Conservation (phyloP, 305 asterid genomes). For the Solanum hybrid region DNA sequence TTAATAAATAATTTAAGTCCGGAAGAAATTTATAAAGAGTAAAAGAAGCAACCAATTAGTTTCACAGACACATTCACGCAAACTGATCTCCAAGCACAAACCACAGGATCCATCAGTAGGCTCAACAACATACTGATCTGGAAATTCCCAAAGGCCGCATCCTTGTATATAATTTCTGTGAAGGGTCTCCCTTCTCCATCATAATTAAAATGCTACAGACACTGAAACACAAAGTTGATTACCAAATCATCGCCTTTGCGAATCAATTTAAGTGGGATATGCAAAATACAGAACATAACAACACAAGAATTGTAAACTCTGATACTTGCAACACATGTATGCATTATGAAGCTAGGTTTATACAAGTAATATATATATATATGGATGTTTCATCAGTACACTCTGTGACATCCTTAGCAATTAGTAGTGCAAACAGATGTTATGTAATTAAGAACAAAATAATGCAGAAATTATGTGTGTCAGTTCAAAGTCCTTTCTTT, state of each 20-base stretch:
- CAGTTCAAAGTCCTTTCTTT: too few relatives aligned
- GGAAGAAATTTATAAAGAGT: not conserved
- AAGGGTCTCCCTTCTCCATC: slow-evolving; percentile 76
- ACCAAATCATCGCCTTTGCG: not conserved
- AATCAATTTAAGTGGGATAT: not conserved
- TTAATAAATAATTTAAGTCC: not conserved
- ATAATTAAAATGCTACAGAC: slow-evolving; percentile 19
- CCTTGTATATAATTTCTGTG: slow-evolving; percentile 57
- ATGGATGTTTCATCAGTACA: not conserved
- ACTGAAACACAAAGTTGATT: slow-evolving; percentile 6
- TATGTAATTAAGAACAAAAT: not conserved
- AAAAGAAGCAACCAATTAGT: slow-evolving; percentile 36
- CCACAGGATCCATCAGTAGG: slow-evolving; percentile 77
- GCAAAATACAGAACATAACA: not conserved
- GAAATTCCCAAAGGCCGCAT: slow-evolving; percentile 84
- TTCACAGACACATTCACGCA: slow-evolving; percentile 59
- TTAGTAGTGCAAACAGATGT: not conserved
- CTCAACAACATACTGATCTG: slow-evolving; percentile 68
- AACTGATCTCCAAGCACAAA: slow-evolving; percentile 48
- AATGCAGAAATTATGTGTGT: not conserved
- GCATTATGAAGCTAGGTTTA: not conserved
- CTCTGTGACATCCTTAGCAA: not conserved
- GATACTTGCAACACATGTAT: not conserved
- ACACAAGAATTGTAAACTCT: not conserved
- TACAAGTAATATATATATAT: not conserved